A percentile compares a stretch with the other conserved stretches of the same genome.
phyloP scores from a whole-genome alignment of 192 early-diverging fungal species.

The Entophlyctis helioformis region DNA sequence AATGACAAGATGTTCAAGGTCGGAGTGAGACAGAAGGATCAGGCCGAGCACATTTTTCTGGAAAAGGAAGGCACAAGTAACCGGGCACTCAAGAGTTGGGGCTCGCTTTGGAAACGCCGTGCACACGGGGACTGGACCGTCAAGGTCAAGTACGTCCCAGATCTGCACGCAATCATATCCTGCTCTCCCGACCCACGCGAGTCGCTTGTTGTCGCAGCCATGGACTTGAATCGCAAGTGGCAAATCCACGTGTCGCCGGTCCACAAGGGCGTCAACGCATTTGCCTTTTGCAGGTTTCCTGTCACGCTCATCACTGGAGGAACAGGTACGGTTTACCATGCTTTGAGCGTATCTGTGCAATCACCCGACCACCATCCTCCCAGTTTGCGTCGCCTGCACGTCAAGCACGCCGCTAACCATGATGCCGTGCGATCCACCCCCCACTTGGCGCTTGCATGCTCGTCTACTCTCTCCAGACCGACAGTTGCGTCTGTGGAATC shows the following conservation, averaged over 20 bases:
- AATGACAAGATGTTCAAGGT: constrained; percentile 8
- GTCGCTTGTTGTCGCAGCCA: constrained; percentile 32
- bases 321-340: constrained; percentile 13
- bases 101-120: constrained; percentile 24
- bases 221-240: constrained; percentile 30
- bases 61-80: constrained; percentile 2
- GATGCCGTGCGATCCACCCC: too few species aligned
- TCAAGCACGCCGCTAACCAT: too few species aligned
- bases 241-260: constrained; percentile 17
- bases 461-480: too few species aligned
- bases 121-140: constrained; percentile 39
- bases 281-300: constrained; percentile 32
- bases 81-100: constrained; percentile 13
- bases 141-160: constrained; percentile 32
- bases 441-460: too few species aligned
- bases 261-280: constrained; percentile 32
- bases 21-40: neutral
- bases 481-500: constrained; percentile 41
- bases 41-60: constrained; percentile 3
- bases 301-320: constrained; percentile 38
- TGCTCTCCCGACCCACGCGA: constrained; percentile 33
- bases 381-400: too few species aligned
- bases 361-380: too few species aligned
- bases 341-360: too few species aligned
- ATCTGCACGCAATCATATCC: constrained; percentile 30